A percentile compares a stretch with the other conserved stretches of the same genome.
These are phyloP conservation scores for Taiozyma sp. DNA, from an alignment of 1,139 yeast species.

Conservation along the genomic window DNA sequence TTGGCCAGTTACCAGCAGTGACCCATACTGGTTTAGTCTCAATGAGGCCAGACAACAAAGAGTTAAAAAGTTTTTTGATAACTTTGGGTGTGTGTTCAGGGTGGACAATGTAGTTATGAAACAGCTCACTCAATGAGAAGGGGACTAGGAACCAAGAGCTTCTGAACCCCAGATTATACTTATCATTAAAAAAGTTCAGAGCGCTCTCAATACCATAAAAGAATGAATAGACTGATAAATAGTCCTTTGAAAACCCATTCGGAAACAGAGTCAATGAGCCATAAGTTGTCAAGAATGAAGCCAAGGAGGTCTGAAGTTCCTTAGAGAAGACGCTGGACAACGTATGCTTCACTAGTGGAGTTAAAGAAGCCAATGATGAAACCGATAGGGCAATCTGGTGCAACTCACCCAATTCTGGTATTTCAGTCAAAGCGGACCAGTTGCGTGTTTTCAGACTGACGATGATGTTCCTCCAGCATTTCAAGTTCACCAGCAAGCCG, in stretches of 20 bases:
- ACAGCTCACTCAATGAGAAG: slow-evolving; percentile 4
- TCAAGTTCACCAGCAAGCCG: slow-evolving; percentile 5
- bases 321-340: background rate
- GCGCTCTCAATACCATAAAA: slow-evolving; percentile 7
- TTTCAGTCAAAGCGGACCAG: background rate
- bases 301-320: background rate
- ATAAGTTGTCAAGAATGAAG: slow-evolving; percentile 3
- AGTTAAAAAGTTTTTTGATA: slow-evolving; percentile 3
- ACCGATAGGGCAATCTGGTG: background rate
- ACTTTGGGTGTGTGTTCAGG: slow-evolving; percentile 11
- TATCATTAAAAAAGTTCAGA: slow-evolving; percentile 1
- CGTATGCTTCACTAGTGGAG: slow-evolving; percentile 1
- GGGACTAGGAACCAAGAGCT: slow-evolving; percentile 7
- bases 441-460: background rate
- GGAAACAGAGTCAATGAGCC: slow-evolving; percentile 1
- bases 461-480: background rate
- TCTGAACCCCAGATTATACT: background rate
- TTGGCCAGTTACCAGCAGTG: slow-evolving; percentile 10
- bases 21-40: slow-evolving; percentile 13
- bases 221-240: slow-evolving; percentile 5
- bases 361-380: slow-evolving; percentile 1
- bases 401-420: background rate
- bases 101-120: slow-evolving; percentile 6
- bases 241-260: slow-evolving; percentile 3
- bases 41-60: slow-evolving; percentile 9